Evolutionary conservation across 352 stramenopile genomes (phyloP).

Genomic region (Pythium aristosporum): DNA sequence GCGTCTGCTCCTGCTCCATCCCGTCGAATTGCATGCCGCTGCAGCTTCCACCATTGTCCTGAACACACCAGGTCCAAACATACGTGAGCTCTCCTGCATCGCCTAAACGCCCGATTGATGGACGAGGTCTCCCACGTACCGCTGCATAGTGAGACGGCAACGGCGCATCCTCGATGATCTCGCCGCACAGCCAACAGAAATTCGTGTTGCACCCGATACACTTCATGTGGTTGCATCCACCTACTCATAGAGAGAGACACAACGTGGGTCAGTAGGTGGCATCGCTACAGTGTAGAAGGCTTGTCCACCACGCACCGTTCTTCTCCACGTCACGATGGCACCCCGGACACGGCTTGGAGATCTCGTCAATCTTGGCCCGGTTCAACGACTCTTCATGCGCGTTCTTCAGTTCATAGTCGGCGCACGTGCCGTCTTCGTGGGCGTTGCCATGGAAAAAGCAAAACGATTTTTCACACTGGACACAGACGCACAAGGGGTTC

Average conservation of each 20-base stretch:
- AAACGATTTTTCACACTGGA: slow-evolving; percentile 55
- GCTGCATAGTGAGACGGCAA: slow-evolving; percentile 14
- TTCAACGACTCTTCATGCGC: slow-evolving; percentile 84
- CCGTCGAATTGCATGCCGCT: slow-evolving; percentile 21
- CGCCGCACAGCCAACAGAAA: slow-evolving; percentile 90
- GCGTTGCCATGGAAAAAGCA: slow-evolving; percentile 90
- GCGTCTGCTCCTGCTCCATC: background rate
- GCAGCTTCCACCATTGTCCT: slow-evolving; percentile 4
- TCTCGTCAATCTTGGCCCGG: slow-evolving; percentile 72
- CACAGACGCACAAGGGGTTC: slow-evolving; percentile 44
- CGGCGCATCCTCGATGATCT: slow-evolving; percentile 61
- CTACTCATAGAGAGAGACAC: slow-evolving; percentile 12
- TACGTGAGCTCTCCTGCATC: no score
- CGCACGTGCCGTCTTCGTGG: slow-evolving; percentile 66
- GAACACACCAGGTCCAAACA: background rate
- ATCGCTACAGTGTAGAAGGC: no score
- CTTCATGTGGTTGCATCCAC: slow-evolving; percentile 93
- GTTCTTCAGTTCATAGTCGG: slow-evolving; percentile 77
- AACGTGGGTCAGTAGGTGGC: background rate
- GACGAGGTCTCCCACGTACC: no score
- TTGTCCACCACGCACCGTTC: slow-evolving; percentile 18
- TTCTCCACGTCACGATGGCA: slow-evolving; percentile 91
- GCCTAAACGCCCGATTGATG: background rate
- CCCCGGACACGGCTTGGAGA: slow-evolving; percentile 85
- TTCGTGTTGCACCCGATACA: slow-evolving; percentile 81